Base-by-base conservation (phyloP, 1,284 basidiomycete genomes). In the Pisolithus thermaeus region DNA sequence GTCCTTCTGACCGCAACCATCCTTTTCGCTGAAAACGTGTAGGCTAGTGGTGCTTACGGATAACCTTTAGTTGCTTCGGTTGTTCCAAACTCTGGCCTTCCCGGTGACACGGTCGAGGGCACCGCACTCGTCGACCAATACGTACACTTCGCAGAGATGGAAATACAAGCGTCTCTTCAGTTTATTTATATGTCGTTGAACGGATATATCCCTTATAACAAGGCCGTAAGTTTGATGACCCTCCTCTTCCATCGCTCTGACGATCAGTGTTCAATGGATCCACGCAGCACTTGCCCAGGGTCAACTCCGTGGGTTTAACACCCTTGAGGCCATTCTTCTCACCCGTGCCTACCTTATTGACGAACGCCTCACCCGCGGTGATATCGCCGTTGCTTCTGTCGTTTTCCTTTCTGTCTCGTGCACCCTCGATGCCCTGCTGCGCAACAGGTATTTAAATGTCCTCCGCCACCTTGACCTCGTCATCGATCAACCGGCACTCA, bases 341-440 rank as follows among this genome's bases (percentile, higher is more conserved):
- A 77, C 81, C 56, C 83, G 82, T 65, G 98, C 96, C 50, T 98
- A 87, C 83, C 80, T 97, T 62, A 93, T 94, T 52, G 87, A 87
- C 63, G 92, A 98, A 70, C 91, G 95, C 62, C 86, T 98, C 77
- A 92, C 94, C 55, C 79, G 96, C 49, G 96, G 94, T 59, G 96
- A 99, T 67, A 72, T 98, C 70, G 71, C 74, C 61, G 59, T 92
- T 59, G 91, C 87, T 41, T 69, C 76, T 40, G 59, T 77, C 62
- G 66, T 92, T 58, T 74, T 74, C 58, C 74, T 73, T 58, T 73
- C 76, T 6, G 73, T 79, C 57, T 47, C 56, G 7, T 50, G 75
- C 59, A 78, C 80, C 58, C 59, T 92, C 58, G 92, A 91, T 61
- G 81, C 84, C 9, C 60, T 77, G 44, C n/a, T n/a, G n/a, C n/a